A percentile compares a stretch with the other conserved stretches of the same genome.
phyloP scores from a whole-genome alignment of 345 rosid species.

The Corymbia maculata region DNA sequence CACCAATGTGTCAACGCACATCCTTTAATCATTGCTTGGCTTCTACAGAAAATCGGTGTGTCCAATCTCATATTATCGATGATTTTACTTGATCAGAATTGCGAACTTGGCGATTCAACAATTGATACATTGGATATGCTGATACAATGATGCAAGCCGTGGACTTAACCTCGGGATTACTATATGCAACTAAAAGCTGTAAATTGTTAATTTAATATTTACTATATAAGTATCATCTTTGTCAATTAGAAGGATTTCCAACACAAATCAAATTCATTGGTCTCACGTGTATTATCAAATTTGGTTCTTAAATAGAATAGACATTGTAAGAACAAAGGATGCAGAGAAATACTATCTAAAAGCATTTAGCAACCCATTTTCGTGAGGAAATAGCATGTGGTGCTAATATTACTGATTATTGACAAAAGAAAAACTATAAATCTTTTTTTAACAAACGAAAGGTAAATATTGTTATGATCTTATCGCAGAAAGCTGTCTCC shows the following conservation, averaged over 20 bases:
- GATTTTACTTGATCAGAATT: not conserved
- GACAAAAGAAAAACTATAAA: not conserved
- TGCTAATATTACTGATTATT: not conserved
- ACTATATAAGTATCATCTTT: no score
- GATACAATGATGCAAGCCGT: not conserved
- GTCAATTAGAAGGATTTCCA: not conserved
- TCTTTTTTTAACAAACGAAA: not conserved
- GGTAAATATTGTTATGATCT: not conserved
- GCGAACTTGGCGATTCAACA: not conserved
- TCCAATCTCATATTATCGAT: not conserved
- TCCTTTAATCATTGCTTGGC: not conserved
- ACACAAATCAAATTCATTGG: not conserved
- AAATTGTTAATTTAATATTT: not conserved
- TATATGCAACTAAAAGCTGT: not conserved
- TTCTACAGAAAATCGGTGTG: not conserved
- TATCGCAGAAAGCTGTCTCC: not conserved
- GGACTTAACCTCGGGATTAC: not conserved
- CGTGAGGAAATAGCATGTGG: not conserved
- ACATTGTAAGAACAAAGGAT: not conserved
- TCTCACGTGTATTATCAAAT: not conserved
- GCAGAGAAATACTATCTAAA: not conserved
- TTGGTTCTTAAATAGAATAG: not conserved
- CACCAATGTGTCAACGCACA: not conserved
- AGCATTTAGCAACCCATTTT: not conserved
- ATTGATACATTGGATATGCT: not conserved